Conservation (phyloP, 768 basidiomycete species). For the Coprinellus micaceus region DNA sequence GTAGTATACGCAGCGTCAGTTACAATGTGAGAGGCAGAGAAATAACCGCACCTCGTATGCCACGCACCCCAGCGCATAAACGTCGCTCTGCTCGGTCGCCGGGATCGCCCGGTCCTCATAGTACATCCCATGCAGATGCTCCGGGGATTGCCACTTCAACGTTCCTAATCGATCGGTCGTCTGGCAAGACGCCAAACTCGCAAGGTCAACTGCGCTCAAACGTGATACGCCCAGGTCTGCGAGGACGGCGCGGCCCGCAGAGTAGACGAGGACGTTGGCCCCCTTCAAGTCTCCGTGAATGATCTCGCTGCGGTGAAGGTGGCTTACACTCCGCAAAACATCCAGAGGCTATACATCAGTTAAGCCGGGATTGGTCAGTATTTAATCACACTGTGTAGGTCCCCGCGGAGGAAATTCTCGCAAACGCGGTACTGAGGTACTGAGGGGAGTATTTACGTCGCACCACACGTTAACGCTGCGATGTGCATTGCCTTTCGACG, state of each 20-base stretch:
- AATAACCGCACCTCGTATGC: neutral
- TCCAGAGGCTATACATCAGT: neutral
- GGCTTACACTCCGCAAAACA: neutral
- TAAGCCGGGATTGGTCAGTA: no score
- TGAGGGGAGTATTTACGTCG: no score
- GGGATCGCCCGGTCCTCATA: neutral
- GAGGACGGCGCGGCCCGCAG: conserved; percentile 15
- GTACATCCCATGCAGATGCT: neutral
- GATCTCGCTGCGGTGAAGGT: conserved; percentile 12
- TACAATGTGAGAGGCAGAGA: neutral
- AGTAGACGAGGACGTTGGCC: conserved; percentile 16
- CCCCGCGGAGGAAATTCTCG: no score
- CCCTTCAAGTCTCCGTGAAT: conserved; percentile 19
- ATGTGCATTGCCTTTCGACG: no score
- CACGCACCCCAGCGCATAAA: neutral
- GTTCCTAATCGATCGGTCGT: neutral
- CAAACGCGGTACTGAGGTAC: no score
- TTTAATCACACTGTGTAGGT: no score
- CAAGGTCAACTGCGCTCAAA: no score
- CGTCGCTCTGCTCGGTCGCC: neutral
- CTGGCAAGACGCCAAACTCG: neutral
- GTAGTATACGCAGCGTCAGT: neutral
- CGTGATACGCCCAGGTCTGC: conserved; percentile 19
- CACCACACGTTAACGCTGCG: no score
- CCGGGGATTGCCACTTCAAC: neutral